Conservation (phyloP, 2,329 filamentous ascomycete genomes). For the Penicillium italicum region DNA sequence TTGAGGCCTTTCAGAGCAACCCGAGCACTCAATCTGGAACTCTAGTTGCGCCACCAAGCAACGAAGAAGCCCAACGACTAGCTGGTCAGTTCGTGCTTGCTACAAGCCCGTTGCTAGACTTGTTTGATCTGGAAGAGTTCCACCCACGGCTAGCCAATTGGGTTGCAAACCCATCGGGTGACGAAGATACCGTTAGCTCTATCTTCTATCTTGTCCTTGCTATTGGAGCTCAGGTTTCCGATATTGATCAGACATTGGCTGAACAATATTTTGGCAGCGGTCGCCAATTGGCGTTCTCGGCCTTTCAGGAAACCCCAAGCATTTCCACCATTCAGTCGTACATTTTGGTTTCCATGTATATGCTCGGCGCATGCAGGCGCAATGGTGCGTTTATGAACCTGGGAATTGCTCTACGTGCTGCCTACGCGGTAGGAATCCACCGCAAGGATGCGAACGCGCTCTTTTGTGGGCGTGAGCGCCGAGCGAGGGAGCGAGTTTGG, state of each 20-base stretch:
- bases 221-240: constrained; percentile 46
- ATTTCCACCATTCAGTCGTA: constrained; percentile 52
- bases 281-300: constrained; percentile 43
- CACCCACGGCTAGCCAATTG: constrained; percentile 38
- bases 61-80: constrained; percentile 41
- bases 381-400: constrained; percentile 54
- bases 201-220: constrained; percentile 52
- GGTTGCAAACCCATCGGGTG: constrained; percentile 35
- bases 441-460: constrained; percentile 51
- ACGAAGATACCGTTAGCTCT: constrained; percentile 44
- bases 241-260: constrained; percentile 40
- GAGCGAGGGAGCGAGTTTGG: constrained; percentile 50
- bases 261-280: constrained; percentile 50
- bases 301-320: constrained; percentile 50
- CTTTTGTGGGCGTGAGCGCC: constrained; percentile 43
- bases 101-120: constrained; percentile 48
- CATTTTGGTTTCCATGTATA: constrained; percentile 50
- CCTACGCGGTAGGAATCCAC: constrained; percentile 53
- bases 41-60: constrained; percentile 30
- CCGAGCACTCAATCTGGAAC: constrained; percentile 30
- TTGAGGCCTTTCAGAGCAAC: constrained; percentile 39
- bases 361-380: constrained; percentile 51
- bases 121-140: constrained; percentile 48
- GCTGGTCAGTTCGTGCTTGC: constrained; percentile 46
- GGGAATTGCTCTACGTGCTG: constrained; percentile 50